Base-by-base conservation (phyloP, 768 basidiomycete species). In the Mrakia gelida region DNA sequence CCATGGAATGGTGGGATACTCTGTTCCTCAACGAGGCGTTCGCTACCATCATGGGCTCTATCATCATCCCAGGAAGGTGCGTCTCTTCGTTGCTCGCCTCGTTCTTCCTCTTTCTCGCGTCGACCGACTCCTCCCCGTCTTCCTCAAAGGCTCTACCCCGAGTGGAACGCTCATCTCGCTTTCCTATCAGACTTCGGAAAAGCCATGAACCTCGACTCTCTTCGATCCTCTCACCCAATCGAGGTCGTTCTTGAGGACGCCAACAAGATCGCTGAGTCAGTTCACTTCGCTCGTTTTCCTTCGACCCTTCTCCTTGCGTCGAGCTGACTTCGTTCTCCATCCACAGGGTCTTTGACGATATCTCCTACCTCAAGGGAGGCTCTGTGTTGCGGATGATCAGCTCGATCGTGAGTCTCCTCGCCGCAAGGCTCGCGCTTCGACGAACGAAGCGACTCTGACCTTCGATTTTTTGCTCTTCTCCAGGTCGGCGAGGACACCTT, bases 1-100 rank as follows among this genome's bases (percentile, higher is more conserved):
- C 94, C 0, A 95, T 95, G 93, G 89, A 89, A 81, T 94, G 93
- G 92, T 94, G 92, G 92, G 89, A 92, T 79, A 90, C 92, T 83
- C 87, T 93, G 70, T 83, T 75, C 26, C 76, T 81, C 26, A 81
- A 81, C 21, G 73, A 56, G 89, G 91, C 94, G 26, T 65, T 73
- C 83, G 92, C 93, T 7, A 93, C 92, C 3, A 83, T 94, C 86
- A 70, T 49, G 45, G 79, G 81, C 1, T 80, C 81, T 70, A 75
- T 81, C 75, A 77, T 83, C 74, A 71, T 81, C 41, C 79, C 82
- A 45, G 45, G 45, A 45, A 45, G 45, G 45, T 45, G 9, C 45
- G 45, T 6, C 45, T 45, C 15, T 43, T 43, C 41, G 5, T 43
- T 11, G 6, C 41, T 43, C 41, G 41, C 41, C n/a, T 45, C 15